phyloP scores from a whole-genome alignment of 2,329 filamentous ascomycete species.

The Dothiorella sarmentorum region DNA sequence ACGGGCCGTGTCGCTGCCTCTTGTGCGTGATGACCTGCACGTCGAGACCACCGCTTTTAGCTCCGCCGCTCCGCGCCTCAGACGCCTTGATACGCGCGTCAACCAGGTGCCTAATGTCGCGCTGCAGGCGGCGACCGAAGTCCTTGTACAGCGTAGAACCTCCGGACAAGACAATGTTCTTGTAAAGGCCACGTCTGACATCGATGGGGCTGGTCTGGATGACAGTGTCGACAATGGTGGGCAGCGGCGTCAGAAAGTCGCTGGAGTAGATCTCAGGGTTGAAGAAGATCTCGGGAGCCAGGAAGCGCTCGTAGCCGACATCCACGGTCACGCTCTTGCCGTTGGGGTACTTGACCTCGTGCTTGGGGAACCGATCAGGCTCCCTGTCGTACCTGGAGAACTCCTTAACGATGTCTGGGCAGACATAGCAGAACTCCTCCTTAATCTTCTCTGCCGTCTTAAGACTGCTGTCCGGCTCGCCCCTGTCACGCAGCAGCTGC shows the following conservation, averaged over 20 bases:
- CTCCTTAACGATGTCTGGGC: conserved; percentile 98
- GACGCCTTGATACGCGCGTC: conserved; percentile 90
- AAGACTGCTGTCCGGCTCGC: conserved; percentile 91
- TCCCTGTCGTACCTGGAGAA: conserved; percentile 93
- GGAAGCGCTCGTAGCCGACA: conserved; percentile 95
- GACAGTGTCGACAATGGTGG: conserved; percentile 89
- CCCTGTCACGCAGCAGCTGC: conserved; percentile 88
- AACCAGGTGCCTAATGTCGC: conserved; percentile 94
- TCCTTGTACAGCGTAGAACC: conserved; percentile 98
- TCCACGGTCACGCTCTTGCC: conserved; percentile 83
- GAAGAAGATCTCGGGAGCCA: conserved; percentile 99
- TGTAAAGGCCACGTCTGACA: conserved; percentile 93
- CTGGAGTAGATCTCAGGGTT: conserved; percentile 99
- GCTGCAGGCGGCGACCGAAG: conserved; percentile 91
- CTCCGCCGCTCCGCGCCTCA: conserved; percentile 86
- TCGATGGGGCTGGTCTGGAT: conserved; percentile 98
- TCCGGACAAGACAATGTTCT: conserved; percentile 98
- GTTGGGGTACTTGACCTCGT: conserved; percentile 80
- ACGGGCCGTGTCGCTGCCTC: conserved; percentile 92
- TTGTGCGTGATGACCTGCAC: conserved; percentile 98
- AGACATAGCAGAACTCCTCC: conserved; percentile 98
- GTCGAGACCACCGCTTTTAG: conserved; percentile 88
- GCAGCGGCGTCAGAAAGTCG: conserved; percentile 93
- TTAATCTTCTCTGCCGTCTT: conserved; percentile 99
- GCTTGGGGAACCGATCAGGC: conserved; percentile 81